phyloP scores from a whole-genome alignment of 2,329 filamentous ascomycete genomes.

The Colletotrichum echinochloae region DNA sequence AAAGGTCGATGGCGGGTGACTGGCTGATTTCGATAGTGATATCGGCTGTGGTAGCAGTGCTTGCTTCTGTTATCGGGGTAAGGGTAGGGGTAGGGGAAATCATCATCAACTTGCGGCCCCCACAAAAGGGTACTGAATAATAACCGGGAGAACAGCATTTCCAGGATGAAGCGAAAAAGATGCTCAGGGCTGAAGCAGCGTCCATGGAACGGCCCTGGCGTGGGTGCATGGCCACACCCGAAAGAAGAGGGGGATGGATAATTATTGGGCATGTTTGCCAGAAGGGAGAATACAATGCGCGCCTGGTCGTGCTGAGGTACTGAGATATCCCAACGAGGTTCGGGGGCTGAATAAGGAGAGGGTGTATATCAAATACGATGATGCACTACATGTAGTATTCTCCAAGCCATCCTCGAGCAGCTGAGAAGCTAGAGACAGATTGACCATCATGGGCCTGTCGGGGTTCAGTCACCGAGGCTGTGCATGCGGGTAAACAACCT shows the following conservation, averaged over 20 bases:
- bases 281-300: too few species aligned
- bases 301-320: too few species aligned
- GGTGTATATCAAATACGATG: too few species aligned
- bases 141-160: slow-evolving; percentile 19
- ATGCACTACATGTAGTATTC: too few species aligned
- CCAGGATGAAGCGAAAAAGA: slow-evolving; percentile 5
- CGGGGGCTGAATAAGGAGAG: too few species aligned
- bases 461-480: slow-evolving; percentile 22
- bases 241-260: too few species aligned
- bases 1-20: slow-evolving; percentile 20
- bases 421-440: slow-evolving; percentile 7
- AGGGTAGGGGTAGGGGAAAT: slow-evolving; percentile 33
- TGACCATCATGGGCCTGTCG: slow-evolving; percentile 25
- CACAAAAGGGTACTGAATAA: not conserved
- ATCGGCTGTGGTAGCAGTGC: slow-evolving; percentile 35
- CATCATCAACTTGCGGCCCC: not conserved
- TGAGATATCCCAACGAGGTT: too few species aligned
- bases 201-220: not conserved
- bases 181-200: not conserved
- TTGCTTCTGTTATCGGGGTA: slow-evolving; percentile 34
- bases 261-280: too few species aligned
- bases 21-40: slow-evolving; percentile 15
- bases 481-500: slow-evolving; percentile 23
- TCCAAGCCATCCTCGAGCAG: slow-evolving; percentile 25
- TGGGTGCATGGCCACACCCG: slow-evolving; percentile 26